Evolutionary conservation across 1,284 basidiomycete genomes (phyloP).

Genomic region (Heliocybe sulcata): DNA sequence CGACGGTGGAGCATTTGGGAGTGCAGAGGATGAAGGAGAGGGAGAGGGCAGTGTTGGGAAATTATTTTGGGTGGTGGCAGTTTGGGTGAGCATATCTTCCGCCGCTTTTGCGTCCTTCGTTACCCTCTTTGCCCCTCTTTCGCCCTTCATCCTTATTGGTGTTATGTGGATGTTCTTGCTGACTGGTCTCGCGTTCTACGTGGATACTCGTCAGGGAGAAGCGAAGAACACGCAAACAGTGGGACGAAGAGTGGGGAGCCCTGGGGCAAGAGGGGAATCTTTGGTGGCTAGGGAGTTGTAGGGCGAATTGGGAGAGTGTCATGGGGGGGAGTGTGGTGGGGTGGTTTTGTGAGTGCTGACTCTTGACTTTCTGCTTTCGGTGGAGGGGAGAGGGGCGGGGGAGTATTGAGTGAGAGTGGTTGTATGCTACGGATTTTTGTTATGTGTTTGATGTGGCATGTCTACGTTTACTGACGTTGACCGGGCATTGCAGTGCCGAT

Average conservation of each 20-base stretch:
- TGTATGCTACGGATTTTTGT: too few relatives aligned
- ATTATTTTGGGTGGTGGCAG: constrained; percentile 40
- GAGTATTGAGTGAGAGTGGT: too few relatives aligned
- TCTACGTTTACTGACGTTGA: not conserved
- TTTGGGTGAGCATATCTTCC: constrained; percentile 31
- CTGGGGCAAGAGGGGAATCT: constrained; percentile 71
- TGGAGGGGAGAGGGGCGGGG: too few relatives aligned
- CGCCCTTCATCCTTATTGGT: too few relatives aligned
- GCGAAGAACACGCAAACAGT: constrained; percentile 35
- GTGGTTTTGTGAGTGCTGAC: constrained; percentile 68
- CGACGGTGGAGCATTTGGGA: constrained; percentile 73
- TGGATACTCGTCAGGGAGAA: constrained; percentile 32
- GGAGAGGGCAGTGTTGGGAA: constrained; percentile 44
- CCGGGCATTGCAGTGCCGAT: constrained; percentile 52
- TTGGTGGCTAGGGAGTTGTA: constrained; percentile 71
- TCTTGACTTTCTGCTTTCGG: too few relatives aligned
- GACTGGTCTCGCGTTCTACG: not conserved
- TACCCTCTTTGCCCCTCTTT: too few relatives aligned
- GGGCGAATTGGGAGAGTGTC: constrained; percentile 64
- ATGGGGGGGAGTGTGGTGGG: constrained; percentile 62
- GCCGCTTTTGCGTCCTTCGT: too few relatives aligned
- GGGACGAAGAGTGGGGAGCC: constrained; percentile 76
- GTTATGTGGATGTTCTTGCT: not conserved
- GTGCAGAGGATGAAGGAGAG: constrained; percentile 51
- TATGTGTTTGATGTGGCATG: too few relatives aligned